phyloP scores from a whole-genome alignment of 1,284 basidiomycete species.

The Naganishia sp. region DNA sequence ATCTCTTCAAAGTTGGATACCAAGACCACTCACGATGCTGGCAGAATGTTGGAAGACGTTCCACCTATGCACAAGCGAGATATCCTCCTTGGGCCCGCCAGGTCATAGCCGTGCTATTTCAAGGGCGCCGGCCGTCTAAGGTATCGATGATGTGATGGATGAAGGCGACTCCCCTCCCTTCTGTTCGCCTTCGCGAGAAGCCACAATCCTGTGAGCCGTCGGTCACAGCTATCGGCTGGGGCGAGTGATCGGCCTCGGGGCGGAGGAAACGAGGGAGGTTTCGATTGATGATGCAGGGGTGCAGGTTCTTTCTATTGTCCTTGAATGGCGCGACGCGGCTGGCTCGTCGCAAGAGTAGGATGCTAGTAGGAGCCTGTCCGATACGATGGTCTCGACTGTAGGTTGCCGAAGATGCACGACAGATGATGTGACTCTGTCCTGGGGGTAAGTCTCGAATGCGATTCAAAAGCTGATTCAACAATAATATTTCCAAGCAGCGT shows the following conservation, averaged over 20 bases:
- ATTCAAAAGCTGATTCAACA: too few species aligned
- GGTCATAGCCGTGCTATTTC: not conserved
- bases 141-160: constrained; percentile 6
- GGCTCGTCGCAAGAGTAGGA: not conserved
- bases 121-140: not conserved
- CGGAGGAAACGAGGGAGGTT: not conserved
- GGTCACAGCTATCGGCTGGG: not conserved
- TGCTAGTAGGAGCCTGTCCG: too few species aligned
- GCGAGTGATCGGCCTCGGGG: constrained; percentile 1
- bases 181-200: not conserved
- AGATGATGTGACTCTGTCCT: too few species aligned
- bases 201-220: not conserved
- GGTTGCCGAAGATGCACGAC: too few species aligned
- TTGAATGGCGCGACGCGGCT: not conserved
- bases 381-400: too few species aligned
- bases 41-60: constrained; percentile 9
- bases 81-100: constrained; percentile 3
- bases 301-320: constrained; percentile 2
- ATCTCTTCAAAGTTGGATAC: too few species aligned
- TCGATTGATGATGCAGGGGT: not conserved
- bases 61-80: constrained; percentile 12
- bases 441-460: too few species aligned
- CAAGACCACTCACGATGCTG: not conserved
- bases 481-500: too few species aligned
- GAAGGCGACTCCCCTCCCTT: not conserved